Percentiles rank a stretch among this genome's conserved stretches.
Evolutionary conservation across 139 green algal genomes (phyloP).

Genomic region (Chlorella sp.): DNA sequence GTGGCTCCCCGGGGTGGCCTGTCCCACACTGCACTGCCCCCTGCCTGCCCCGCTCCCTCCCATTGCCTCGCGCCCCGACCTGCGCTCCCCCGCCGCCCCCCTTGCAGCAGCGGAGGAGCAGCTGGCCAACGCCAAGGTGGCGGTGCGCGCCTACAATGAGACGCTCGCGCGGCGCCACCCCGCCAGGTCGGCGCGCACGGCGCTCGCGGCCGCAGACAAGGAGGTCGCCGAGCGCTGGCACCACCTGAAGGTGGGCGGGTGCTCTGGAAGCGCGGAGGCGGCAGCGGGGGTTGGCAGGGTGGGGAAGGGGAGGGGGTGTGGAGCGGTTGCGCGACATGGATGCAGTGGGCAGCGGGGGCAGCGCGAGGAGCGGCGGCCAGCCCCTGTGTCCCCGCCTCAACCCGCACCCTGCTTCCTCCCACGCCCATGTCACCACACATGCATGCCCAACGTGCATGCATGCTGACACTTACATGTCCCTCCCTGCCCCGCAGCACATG

Average conservation of each 20-base stretch:
- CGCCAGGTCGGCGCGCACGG: background rate
- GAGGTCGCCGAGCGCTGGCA: slow-evolving; percentile 16
- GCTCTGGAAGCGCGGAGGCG: too few species aligned
- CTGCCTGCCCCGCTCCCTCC: background rate
- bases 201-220: slow-evolving; percentile 23
- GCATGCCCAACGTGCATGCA: too few species aligned
- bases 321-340: too few species aligned
- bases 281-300: too few species aligned
- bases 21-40: background rate
- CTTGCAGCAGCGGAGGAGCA: slow-evolving; percentile 26
- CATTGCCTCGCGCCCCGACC: background rate
- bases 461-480: too few species aligned
- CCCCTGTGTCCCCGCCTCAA: too few species aligned
- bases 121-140: slow-evolving; percentile 36
- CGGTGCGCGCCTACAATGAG: slow-evolving; percentile 28
- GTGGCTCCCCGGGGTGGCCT: too few species aligned
- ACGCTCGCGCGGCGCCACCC: background rate
- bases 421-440: too few species aligned
- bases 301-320: too few species aligned
- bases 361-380: too few species aligned
- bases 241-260: slow-evolving; percentile 12
- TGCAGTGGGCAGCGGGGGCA: too few species aligned
- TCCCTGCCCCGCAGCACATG: slow-evolving; percentile 28
- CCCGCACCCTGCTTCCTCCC: too few species aligned
- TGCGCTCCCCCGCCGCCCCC: background rate